These are phyloP conservation scores for Ogataea degrootiae DNA, from an alignment of 805 yeast species.

Conservation along the genomic window DNA sequence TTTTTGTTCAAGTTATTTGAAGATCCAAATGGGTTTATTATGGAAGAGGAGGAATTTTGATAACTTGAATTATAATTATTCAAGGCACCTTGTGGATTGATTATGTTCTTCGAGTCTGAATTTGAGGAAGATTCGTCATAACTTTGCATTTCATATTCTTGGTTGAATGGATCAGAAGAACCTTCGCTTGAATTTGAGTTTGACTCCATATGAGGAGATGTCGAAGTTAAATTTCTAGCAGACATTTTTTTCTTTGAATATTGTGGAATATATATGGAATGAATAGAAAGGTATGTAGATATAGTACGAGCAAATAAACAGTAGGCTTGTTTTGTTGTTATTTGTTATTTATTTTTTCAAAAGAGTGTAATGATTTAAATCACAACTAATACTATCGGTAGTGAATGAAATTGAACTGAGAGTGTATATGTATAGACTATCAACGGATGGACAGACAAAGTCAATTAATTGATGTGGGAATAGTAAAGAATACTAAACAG, in stretches of 20 bases:
- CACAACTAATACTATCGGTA: no score
- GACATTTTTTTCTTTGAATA: conserved; percentile 18
- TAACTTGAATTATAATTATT: conserved; percentile 20
- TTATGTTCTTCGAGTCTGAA: conserved; percentile 8
- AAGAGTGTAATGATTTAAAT: no score
- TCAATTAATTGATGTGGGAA: no score
- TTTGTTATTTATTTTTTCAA: no score
- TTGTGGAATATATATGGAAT: no score
- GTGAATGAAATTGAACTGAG: no score
- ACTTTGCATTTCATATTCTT: conserved; percentile 28
- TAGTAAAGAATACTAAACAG: no score
- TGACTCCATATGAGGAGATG: conserved; percentile 30
- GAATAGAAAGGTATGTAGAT: no score
- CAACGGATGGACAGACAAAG: no score
- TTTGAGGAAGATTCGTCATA: conserved; percentile 23
- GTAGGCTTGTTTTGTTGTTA: no score
- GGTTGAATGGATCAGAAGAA: conserved; percentile 25
- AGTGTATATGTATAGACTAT: no score
- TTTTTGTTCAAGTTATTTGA: conserved; percentile 15
- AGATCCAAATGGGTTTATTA: conserved; percentile 29
- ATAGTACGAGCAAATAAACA: no score
- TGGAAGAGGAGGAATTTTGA: conserved; percentile 26
- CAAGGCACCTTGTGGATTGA: neutral
- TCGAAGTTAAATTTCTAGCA: conserved; percentile 30
- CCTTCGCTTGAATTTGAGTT: conserved; percentile 23